Evolutionary conservation across 148 eudicot genomes (phyloP).

Genomic region (Selenicereus undatus): DNA sequence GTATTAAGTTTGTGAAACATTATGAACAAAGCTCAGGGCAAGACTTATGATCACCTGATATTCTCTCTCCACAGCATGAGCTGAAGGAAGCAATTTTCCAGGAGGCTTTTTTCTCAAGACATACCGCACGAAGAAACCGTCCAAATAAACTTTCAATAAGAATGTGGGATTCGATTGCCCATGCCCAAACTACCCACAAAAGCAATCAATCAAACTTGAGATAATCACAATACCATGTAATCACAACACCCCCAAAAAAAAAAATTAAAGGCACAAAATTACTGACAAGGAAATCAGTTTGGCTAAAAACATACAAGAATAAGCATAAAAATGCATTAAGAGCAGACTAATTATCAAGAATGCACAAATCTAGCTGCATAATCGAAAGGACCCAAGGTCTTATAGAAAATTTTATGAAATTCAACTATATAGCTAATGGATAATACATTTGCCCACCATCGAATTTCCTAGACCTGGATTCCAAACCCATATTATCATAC

Average conservation of each 20-base stretch:
- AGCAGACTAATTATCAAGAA: no score
- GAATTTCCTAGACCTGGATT: neutral
- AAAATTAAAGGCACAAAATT: neutral
- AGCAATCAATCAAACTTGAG: neutral
- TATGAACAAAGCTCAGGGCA: neutral
- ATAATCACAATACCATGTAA: conserved; percentile 11
- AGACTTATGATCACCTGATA: conserved; percentile 44
- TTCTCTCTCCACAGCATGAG: conserved; percentile 98
- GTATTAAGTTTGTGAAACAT: neutral
- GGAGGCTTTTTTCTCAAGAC: conserved; percentile 91
- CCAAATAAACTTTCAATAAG: conserved; percentile 55
- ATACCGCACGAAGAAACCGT: conserved; percentile 45
- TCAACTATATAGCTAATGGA: neutral
- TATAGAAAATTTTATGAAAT: no score
- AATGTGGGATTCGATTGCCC: conserved; percentile 97
- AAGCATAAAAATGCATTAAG: neutral
- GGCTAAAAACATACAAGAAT: neutral
- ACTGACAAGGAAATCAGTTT: neutral
- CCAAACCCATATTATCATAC: neutral
- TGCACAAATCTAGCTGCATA: no score
- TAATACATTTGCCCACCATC: neutral
- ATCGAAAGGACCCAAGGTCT: no score
- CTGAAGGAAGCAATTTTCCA: conserved; percentile 81
- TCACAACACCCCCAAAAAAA: neutral
- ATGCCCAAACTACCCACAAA: conserved; percentile 68